Conservation (phyloP, 768 basidiomycete species). For the Cytidiella melzeri region DNA sequence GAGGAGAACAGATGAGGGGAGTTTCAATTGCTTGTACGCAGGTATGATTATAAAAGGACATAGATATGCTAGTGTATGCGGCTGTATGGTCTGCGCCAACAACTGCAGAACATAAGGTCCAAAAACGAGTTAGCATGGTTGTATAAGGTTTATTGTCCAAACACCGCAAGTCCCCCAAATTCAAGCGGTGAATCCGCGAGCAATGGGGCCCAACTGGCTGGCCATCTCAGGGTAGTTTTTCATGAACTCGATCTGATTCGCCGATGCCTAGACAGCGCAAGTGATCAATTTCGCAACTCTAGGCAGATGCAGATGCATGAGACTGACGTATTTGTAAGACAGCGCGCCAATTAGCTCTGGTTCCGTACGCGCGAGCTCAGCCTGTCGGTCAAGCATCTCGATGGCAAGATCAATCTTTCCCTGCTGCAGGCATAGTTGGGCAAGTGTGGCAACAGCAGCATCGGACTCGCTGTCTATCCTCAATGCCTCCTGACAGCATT, state of each 20-base stretch:
- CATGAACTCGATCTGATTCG: conserved; percentile 78
- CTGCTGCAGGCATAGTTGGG: conserved; percentile 89
- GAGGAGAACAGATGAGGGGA: too few relatives aligned
- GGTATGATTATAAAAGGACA: too few relatives aligned
- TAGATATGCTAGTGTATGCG: too few relatives aligned
- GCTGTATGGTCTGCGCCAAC: too few relatives aligned
- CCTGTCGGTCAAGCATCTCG: conserved; percentile 79
- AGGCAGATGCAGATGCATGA: neutral
- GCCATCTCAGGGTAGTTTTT: conserved; percentile 81
- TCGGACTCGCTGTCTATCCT: conserved; percentile 90
- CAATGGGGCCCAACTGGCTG: conserved; percentile 51
- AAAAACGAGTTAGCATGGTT: too few relatives aligned
- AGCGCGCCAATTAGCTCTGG: conserved; percentile 75
- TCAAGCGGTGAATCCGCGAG: conserved; percentile 14
- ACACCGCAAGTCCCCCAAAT: too few relatives aligned
- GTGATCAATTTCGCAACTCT: neutral
- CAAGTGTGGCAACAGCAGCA: conserved; percentile 91
- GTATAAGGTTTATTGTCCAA: too few relatives aligned
- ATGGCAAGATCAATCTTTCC: conserved; percentile 83
- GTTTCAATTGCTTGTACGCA: too few relatives aligned
- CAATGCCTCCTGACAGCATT: conserved; percentile 83
- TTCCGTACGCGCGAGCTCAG: conserved; percentile 84
- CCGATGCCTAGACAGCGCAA: conserved; percentile 51
- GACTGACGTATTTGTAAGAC: conserved; percentile 71
- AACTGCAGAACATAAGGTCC: too few relatives aligned